Evolutionary conservation across 2,329 filamentous ascomycete species (phyloP).

Genomic region (Phaeosphaeriaceae sp.): DNA sequence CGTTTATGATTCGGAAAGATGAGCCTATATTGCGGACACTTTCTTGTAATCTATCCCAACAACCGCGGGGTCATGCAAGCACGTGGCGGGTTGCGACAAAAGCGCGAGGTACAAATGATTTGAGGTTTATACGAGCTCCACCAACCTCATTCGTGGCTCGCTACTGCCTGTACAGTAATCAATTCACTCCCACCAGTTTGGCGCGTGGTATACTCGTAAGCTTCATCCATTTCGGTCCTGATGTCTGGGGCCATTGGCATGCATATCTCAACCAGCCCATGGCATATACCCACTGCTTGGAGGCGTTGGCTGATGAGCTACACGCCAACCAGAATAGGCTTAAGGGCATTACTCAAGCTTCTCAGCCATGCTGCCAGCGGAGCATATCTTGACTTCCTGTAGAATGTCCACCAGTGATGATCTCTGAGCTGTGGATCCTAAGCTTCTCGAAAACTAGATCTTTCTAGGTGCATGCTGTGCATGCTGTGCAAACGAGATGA

Average conservation of each 20-base stretch:
- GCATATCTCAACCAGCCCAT: too few species aligned
- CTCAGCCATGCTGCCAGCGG: slow-evolving; percentile 5
- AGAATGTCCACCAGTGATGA: not conserved
- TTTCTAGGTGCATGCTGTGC: not conserved
- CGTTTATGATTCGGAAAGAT: not conserved
- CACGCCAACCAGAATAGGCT: not conserved
- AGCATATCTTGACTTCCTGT: slow-evolving; percentile 5
- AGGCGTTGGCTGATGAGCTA: not conserved
- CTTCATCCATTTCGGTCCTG: not conserved
- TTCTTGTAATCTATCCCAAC: slow-evolving; percentile 1
- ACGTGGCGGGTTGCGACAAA: slow-evolving; percentile 2
- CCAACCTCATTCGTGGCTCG: slow-evolving; percentile 1
- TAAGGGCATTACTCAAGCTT: slow-evolving; percentile 9
- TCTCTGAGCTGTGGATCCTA: not conserved
- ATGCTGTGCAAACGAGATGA: not conserved
- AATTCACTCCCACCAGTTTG: slow-evolving; percentile 9
- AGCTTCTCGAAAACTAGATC: not conserved
- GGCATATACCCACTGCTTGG: not conserved
- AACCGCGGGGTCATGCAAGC: slow-evolving; percentile 3
- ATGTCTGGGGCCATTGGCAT: not conserved
- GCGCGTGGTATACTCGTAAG: slow-evolving; percentile 1
- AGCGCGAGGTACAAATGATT: not conserved
- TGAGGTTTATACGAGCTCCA: not conserved
- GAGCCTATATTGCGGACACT: slow-evolving; percentile 7
- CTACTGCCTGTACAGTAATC: slow-evolving; percentile 4